phyloP scores from a whole-genome alignment of 805 yeast species.

The Wickerhamiella azymoides region DNA sequence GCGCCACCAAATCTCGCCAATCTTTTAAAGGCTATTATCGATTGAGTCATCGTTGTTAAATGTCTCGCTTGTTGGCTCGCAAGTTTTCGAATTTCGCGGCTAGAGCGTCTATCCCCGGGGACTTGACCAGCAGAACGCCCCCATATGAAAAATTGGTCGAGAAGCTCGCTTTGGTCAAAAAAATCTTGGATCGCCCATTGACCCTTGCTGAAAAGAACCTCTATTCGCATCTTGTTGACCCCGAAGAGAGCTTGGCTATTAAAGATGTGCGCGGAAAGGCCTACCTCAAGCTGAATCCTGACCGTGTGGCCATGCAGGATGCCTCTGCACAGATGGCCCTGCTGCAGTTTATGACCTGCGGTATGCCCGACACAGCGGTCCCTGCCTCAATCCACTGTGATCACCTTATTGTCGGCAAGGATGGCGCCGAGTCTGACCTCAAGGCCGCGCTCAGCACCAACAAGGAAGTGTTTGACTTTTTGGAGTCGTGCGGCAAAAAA shows the following conservation, averaged over 20 bases:
- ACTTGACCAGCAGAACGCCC: conserved; percentile 60
- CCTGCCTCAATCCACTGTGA: conserved; percentile 97
- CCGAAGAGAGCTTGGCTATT: conserved; percentile 61
- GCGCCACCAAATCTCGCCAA: background rate
- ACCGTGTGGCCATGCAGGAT: conserved; percentile 98
- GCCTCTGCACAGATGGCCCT: conserved; percentile 99
- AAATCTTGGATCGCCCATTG: conserved; percentile 58
- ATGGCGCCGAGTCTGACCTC: conserved; percentile 79
- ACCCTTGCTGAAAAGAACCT: conserved; percentile 91
- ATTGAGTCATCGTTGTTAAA: conserved; percentile 5
- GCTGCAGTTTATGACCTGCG: conserved; percentile 95
- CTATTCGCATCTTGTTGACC: conserved; percentile 82
- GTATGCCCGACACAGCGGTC: conserved; percentile 71
- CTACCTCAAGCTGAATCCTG: conserved; percentile 87
- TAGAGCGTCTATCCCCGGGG: conserved; percentile 36
- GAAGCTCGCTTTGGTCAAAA: conserved; percentile 50
- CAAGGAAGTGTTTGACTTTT: conserved; percentile 90
- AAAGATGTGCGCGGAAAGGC: conserved; percentile 66
- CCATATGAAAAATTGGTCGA: conserved; percentile 67
- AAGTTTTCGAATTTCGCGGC: conserved; percentile 13
- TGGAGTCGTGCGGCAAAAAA: conserved; percentile 82
- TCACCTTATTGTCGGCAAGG: conserved; percentile 92
- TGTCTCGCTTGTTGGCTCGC: conserved; percentile 6
- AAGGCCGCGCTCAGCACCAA: conserved; percentile 68
- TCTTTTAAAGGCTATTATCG: conserved; percentile 2